Evolutionary conservation across 495 filamentous ascomycete species (phyloP).

Genomic region (Trichoderma reesei): DNA sequence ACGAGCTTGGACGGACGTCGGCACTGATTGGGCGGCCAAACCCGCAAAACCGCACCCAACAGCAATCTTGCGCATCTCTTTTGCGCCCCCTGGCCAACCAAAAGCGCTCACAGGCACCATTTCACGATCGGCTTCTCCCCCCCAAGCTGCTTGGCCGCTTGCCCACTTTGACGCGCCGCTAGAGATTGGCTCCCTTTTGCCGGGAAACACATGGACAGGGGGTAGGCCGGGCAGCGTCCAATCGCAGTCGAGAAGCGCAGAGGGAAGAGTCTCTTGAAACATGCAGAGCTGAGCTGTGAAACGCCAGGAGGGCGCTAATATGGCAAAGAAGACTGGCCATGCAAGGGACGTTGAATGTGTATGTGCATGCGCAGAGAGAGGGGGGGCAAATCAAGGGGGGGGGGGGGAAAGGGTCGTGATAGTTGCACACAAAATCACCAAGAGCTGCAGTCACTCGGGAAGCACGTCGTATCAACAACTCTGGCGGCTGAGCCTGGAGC

Average conservation of each 20-base stretch:
- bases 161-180: background rate
- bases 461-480: too few relatives aligned
- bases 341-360: too few relatives aligned
- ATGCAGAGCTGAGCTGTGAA: constrained; percentile 1
- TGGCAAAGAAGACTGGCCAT: too few relatives aligned
- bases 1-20: too few relatives aligned
- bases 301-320: background rate
- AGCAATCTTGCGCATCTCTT: too few relatives aligned
- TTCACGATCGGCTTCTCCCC: background rate
- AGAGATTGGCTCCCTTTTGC: constrained; percentile 5
- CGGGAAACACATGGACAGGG: background rate
- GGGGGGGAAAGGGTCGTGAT: background rate
- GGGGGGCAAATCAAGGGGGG: background rate
- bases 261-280: constrained; percentile 1
- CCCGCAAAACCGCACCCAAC: background rate
- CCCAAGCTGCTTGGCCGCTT: background rate
- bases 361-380: background rate
- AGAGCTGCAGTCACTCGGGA: too few relatives aligned
- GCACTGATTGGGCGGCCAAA: background rate
- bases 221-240: background rate
- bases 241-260: background rate
- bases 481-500: too few relatives aligned
- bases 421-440: too few relatives aligned
- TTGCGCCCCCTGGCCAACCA: constrained; percentile 2
- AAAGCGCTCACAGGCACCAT: too few relatives aligned